Evolutionary conservation across 768 basidiomycete genomes (phyloP).

Genomic region (Mycena rebaudengoi): DNA sequence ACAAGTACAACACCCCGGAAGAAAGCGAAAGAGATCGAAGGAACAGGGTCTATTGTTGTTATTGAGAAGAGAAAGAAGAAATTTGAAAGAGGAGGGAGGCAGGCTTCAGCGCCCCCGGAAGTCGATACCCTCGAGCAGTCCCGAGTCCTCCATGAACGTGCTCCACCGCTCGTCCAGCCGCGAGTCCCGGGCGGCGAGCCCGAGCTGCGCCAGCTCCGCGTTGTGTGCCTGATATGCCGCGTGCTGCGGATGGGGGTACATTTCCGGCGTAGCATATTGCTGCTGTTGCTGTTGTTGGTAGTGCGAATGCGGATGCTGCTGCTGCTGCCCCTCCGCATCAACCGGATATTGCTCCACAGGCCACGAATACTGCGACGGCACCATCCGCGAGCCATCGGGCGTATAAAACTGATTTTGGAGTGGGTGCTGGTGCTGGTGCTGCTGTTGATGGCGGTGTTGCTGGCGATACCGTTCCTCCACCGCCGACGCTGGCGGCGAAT

Average conservation of each 20-base stretch:
- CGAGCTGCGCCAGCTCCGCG: constrained; percentile 64
- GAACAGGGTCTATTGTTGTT: too few relatives aligned
- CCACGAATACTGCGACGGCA: constrained; percentile 22
- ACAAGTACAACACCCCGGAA: neutral
- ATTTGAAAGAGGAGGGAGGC: neutral
- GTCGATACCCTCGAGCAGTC: constrained; percentile 44
- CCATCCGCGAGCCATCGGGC: neutral
- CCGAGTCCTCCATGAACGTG: constrained; percentile 68
- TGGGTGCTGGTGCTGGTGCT: constrained; percentile 2
- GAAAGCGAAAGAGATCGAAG: neutral
- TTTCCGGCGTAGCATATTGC: constrained; percentile 2
- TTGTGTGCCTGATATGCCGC: constrained; percentile 35
- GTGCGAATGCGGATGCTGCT: constrained; percentile 20
- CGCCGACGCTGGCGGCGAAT: neutral
- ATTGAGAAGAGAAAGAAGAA: neutral
- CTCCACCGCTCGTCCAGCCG: constrained; percentile 67
- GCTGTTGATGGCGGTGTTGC: neutral
- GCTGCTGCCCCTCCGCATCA: neutral
- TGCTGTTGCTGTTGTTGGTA: constrained; percentile 27
- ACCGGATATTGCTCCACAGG: constrained; percentile 8
- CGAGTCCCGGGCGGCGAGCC: constrained; percentile 64
- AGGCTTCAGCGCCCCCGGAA: constrained; percentile 23
- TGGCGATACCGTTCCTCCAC: constrained; percentile 17
- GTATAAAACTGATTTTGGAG: constrained; percentile 18
- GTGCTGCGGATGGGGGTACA: constrained; percentile 28